These are phyloP conservation scores for Papilionanthe hybrid DNA, from an alignment of 116 monocot species.

Conservation along the genomic window DNA sequence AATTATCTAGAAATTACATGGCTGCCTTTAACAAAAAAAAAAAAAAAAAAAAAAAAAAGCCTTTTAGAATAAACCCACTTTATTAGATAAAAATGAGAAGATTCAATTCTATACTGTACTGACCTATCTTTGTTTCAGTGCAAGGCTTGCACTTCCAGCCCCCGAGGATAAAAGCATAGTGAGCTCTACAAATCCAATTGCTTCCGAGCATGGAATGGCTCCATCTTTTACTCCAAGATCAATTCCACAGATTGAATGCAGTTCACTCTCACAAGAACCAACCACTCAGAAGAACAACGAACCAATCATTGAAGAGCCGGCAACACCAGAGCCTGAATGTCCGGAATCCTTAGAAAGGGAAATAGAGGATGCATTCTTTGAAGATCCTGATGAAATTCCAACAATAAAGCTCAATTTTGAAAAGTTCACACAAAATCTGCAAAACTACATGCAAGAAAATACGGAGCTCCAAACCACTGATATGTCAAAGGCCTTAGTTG, in stretches of 20 bases:
- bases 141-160: conserved; percentile 41
- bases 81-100: background rate
- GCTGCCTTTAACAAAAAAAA: too few species aligned
- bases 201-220: background rate
- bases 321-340: conserved; percentile 37
- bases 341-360: conserved; percentile 21
- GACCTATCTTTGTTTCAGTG: conserved; percentile 27
- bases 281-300: conserved; percentile 17
- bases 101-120: background rate
- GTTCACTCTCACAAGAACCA: background rate
- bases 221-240: background rate
- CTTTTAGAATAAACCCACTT: background rate
- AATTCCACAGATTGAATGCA: conserved; percentile 22
- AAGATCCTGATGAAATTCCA: conserved; percentile 55
- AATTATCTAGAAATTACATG: background rate
- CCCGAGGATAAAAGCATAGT: conserved; percentile 44
- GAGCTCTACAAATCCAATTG: conserved; percentile 17
- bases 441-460: conserved; percentile 41
- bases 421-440: conserved; percentile 44
- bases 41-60: too few species aligned
- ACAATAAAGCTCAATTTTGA: conserved; percentile 45
- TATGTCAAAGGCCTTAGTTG: conserved; percentile 56
- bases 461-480: conserved; percentile 38
- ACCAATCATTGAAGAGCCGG: conserved; percentile 66
- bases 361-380: conserved; percentile 44